phyloP scores from a whole-genome alignment of 345 rosid genomes.

The Boechera retrofracta region DNA sequence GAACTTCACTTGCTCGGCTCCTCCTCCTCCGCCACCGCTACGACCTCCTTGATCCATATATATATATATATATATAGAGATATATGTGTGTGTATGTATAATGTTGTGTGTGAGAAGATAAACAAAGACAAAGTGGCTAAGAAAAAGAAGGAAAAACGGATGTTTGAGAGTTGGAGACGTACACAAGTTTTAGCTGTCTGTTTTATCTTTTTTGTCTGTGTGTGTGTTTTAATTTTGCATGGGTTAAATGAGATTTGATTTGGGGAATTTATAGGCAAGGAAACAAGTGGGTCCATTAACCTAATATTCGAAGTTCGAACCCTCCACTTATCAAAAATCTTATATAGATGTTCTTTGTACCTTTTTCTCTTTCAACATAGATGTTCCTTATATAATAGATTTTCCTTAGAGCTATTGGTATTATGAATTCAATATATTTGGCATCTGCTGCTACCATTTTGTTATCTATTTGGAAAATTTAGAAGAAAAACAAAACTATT shows the following conservation, averaged over 20 bases:
- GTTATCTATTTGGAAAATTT: neutral
- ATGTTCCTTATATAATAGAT: slow-evolving; percentile 12
- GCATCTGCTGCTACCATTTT: slow-evolving; percentile 19
- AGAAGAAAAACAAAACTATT: neutral
- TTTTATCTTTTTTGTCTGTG: neutral
- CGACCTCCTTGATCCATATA: slow-evolving; percentile 45
- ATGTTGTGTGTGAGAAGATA: slow-evolving; percentile 4
- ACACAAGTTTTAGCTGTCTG: slow-evolving; percentile 29
- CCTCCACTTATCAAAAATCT: slow-evolving; percentile 40
- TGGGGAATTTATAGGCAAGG: slow-evolving; percentile 38
- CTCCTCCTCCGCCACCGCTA: slow-evolving; percentile 43
- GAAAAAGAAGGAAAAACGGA: slow-evolving; percentile 13
- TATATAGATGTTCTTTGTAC: slow-evolving; percentile 24
- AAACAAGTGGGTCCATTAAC: slow-evolving; percentile 42
- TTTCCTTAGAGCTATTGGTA: neutral
- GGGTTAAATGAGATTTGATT: slow-evolving; percentile 34
- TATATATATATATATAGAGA: neutral
- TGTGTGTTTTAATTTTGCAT: slow-evolving; percentile 35
- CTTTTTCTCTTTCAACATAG: slow-evolving; percentile 32
- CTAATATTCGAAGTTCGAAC: slow-evolving; percentile 40
- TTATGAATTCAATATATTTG: slow-evolving; percentile 28
- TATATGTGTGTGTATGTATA: neutral
- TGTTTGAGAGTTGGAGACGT: slow-evolving; percentile 8
- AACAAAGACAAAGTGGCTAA: neutral
- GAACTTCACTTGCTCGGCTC: slow-evolving; percentile 50